Base-by-base conservation (phyloP, 768 basidiomycete species). In the Agaricus bisporus region DNA sequence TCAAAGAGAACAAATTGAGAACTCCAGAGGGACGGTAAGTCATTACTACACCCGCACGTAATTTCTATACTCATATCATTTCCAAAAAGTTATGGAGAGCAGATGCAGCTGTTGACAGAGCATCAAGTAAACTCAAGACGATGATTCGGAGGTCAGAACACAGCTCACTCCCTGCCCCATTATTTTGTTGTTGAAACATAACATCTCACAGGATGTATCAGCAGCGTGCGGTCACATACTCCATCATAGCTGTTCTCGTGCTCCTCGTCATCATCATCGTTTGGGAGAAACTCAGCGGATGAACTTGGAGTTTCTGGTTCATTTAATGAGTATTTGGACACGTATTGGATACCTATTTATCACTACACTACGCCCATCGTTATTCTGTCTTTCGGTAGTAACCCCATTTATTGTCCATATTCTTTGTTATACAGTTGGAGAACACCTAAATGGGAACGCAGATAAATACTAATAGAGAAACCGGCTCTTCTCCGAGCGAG, bases 1-100 rank as follows among this genome's bases (percentile, higher is more conserved):
- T 1, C 97, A 99, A 70, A 71, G 97, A 59, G 97, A 98, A 64
- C 92, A 94, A 69, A 95, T 99, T 55, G 88, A 94, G 73, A 88
- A 95, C 65, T 81, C 95, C 22, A 73, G 95, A 61, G 88, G 90
- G 69, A 95, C 90, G 42, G 92, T 95, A 56, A 38, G 86, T 64
- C 12, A 4, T 17, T 1, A 14, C 37, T 1, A 39, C 9, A 17
- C 7, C 6, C 32, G 8, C 36, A 42, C n/a, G 25, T 48, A 35
- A 58, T 18, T 29, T 17, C n/a, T 41, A 22, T 50, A 51, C 41
- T 36, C 49, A 39, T 26, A 1, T 11, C 5, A 1, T 52, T 4
- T 22, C 4, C 22, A 22, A 22, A 22, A 22, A 95, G 93, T 79
- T 99, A 32, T 79, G 83, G 60, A 80, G 85, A 41, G 94, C 95